Evolutionary conservation across 2,329 filamentous ascomycete species (phyloP), one percentile per base, ranked within the genome.

Genomic region (Ceratocystis huliohia): DNA sequence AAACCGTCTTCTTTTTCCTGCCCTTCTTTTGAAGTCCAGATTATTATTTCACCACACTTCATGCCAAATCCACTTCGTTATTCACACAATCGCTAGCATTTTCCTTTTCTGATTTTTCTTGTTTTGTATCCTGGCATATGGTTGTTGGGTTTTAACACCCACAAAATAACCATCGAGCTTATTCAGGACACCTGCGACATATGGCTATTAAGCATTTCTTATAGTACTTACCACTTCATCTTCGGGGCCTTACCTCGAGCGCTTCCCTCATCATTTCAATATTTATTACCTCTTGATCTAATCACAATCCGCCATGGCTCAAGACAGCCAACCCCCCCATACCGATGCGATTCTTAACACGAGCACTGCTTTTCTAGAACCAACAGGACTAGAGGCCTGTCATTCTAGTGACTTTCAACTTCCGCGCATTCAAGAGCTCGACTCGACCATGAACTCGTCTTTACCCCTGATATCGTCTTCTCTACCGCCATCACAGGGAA

Each of bases 371-470:
- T 63, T 66, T 33, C 44, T 53, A 45, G 57, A 61, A 56, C 30
- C 64, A 50, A 28, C 50, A 53, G 44, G 22, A 5, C 8, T 8
- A 33, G 25, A 28, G 56, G 15, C 25, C 17, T 59, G 15, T 10
- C 56, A 30, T 10, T 59, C 56, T 8, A 59, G 17, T 37, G 62
- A 67, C 17, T 5, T 66, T 8, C 64, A 61, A 15, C 50, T 66
- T n/a, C 67, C 67, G 50, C 61, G 64, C 20, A 66, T 68, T 33
- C 59, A 63, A 48, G 64, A 64, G 50, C 62, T 68, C 45, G 64
- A 65, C 8, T 44, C 65, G 5, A n/a, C 53, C 7, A 45, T 45
- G n/a, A 41, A 61, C 13, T 53, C 64, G 13, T 59, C 63, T 5
- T 48, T 64, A 25, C 66, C 66, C 10, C 33, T 33, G 4, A 65